Conservation (phyloP, 371 early-diverging fungal genomes). For the Circinella umbellata region DNA sequence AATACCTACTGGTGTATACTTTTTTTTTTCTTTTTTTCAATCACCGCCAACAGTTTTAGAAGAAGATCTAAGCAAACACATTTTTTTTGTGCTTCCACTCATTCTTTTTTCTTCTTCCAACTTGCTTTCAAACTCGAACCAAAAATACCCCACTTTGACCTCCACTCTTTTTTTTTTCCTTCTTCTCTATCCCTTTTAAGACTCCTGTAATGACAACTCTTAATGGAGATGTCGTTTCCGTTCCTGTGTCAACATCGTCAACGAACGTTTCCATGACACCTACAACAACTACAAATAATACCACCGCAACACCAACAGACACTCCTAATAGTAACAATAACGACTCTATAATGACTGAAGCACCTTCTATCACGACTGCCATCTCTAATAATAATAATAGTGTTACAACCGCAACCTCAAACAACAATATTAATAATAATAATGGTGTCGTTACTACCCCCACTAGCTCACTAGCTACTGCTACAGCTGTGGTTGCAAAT, state of each 20-base stretch:
- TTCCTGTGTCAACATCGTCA: conserved; percentile 6
- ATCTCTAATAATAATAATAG: neutral
- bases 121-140: neutral
- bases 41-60: neutral
- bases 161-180: conserved; percentile 5
- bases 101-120: conserved; percentile 5
- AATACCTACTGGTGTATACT: neutral
- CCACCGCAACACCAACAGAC: no score
- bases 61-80: neutral
- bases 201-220: conserved; percentile 7
- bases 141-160: neutral
- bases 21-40: conserved; percentile 13
- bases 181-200: neutral
- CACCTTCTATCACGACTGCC: neutral
- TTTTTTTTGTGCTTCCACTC: conserved; percentile 1
- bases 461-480: neutral
- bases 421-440: no score
- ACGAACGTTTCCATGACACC: conserved; percentile 1
- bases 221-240: conserved; percentile 10
- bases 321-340: no score
- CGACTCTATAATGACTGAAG: no score
- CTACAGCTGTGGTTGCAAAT: no score
- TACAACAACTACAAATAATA: neutral
- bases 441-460: neutral
- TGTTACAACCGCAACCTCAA: no score